Percentiles rank a stretch among this genome's conserved stretches.
These are phyloP conservation scores for Microcos paniculata DNA, from an alignment of 345 rosid genomes.

Conservation along the genomic window DNA sequence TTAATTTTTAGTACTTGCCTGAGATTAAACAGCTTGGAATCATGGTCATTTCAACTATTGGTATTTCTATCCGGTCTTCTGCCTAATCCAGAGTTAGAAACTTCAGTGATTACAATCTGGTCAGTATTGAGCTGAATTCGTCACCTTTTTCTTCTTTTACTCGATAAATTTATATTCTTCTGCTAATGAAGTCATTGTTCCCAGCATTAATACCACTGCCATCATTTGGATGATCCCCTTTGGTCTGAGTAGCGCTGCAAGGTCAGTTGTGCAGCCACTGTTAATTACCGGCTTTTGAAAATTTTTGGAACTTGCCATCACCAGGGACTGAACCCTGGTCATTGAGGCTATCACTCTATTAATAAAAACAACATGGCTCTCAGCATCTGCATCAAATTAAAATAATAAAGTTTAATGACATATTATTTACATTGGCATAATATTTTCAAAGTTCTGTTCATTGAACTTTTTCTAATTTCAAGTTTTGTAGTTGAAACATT, in stretches of 20 bases:
- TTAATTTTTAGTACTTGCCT: not conserved
- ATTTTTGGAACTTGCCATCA: not conserved
- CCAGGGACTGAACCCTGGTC: no score
- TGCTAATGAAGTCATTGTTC: not conserved
- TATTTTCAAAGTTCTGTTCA: no score
- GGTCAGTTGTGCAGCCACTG: not conserved
- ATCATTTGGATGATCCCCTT: conserved; percentile 17
- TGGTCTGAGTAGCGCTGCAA: conserved; percentile 12
- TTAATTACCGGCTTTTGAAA: not conserved
- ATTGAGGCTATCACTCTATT: no score
- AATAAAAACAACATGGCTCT: no score
- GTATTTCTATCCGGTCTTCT: conserved; percentile 10
- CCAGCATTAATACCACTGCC: conserved; percentile 6
- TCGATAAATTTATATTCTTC: not conserved
- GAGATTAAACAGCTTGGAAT: conserved; percentile 7
- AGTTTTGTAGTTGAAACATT: not conserved
- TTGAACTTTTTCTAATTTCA: no score
- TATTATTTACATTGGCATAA: no score
- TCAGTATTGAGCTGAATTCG: not conserved
- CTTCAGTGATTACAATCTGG: conserved; percentile 12
- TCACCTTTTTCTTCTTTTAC: not conserved
- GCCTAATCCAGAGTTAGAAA: conserved; percentile 15
- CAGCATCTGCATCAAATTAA: no score
- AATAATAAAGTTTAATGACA: no score
- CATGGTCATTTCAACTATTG: conserved; percentile 11